These are phyloP conservation scores for Magnolia kwangsiensis DNA, from an alignment of 164 flowering plant species.

Conservation along the genomic window DNA sequence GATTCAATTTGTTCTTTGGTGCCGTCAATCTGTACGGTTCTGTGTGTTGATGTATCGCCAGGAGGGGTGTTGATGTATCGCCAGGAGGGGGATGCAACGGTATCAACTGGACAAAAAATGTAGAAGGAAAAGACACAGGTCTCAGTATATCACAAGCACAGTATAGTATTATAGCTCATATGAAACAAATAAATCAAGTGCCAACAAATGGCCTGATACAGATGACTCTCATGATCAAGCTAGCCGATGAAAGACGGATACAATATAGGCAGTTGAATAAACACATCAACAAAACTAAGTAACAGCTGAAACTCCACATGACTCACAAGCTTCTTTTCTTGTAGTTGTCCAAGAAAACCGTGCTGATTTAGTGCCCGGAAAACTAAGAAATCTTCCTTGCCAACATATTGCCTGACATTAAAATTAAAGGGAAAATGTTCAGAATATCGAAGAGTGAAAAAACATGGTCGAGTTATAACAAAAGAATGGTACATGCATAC, in stretches of 20 bases:
- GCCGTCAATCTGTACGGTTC: conserved; percentile 75
- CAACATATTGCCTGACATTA: conserved; percentile 33
- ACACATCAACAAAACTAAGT: background rate
- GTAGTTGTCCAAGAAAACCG: conserved; percentile 35
- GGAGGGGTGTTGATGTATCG: no score
- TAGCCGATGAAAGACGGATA: background rate
- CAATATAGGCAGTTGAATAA: background rate
- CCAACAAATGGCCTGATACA: no score
- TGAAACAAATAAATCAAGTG: no score
- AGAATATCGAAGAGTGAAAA: background rate
- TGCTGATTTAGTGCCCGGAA: conserved; percentile 36
- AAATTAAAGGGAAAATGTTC: background rate
- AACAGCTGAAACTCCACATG: conserved; percentile 2
- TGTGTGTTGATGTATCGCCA: conserved; percentile 72
- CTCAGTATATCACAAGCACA: background rate
- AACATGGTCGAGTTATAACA: background rate
- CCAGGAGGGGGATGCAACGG: conserved; percentile 81
- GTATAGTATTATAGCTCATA: background rate
- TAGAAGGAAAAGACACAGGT: no score
- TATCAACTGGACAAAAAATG: conserved; percentile 44
- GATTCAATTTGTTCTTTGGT: conserved; percentile 70
- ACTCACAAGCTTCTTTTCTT: conserved; percentile 40
- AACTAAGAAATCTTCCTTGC: conserved; percentile 37
- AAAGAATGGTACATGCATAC: background rate
- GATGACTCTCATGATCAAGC: no score